These are phyloP conservation scores for Aspergillus sp. DNA, from an alignment of 2,329 filamentous ascomycete species.

Conservation along the genomic window DNA sequence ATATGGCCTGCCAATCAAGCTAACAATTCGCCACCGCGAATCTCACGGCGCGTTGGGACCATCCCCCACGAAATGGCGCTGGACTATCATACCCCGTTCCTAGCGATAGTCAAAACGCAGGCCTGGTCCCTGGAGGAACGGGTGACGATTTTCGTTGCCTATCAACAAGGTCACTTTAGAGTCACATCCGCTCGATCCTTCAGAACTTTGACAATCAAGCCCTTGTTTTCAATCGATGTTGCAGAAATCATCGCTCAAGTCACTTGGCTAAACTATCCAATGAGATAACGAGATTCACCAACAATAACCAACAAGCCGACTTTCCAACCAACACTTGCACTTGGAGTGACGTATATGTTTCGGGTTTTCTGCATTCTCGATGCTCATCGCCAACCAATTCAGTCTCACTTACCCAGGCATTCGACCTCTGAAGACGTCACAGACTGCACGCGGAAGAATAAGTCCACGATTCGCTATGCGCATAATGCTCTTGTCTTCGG, in stretches of 20 bases:
- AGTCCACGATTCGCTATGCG: neutral
- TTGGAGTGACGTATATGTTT: conserved; percentile 5
- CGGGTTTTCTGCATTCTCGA: neutral
- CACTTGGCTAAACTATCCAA: neutral
- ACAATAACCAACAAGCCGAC: conserved; percentile 4
- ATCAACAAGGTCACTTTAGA: conserved; percentile 9
- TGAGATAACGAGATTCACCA: neutral
- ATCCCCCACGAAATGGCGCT: conserved; percentile 9
- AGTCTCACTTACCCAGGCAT: neutral
- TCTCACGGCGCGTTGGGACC: neutral
- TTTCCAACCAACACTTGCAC: neutral
- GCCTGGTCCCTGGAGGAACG: neutral
- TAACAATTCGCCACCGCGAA: neutral
- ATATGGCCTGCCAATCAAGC: neutral
- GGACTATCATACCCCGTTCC: conserved; percentile 6
- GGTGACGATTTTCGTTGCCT: conserved; percentile 2
- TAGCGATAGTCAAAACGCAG: neutral
- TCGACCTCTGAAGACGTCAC: conserved; percentile 1
- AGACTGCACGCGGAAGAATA: neutral
- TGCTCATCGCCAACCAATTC: neutral
- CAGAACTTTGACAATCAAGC: neutral
- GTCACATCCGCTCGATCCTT: conserved; percentile 7
- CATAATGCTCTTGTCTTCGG: neutral
- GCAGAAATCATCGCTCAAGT: neutral
- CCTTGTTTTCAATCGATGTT: neutral